Percentiles rank a stretch among this genome's conserved stretches.
These are phyloP conservation scores for Xylariomycetidae sp. DNA, from an alignment of 2,329 filamentous ascomycete genomes.

Conservation along the genomic window DNA sequence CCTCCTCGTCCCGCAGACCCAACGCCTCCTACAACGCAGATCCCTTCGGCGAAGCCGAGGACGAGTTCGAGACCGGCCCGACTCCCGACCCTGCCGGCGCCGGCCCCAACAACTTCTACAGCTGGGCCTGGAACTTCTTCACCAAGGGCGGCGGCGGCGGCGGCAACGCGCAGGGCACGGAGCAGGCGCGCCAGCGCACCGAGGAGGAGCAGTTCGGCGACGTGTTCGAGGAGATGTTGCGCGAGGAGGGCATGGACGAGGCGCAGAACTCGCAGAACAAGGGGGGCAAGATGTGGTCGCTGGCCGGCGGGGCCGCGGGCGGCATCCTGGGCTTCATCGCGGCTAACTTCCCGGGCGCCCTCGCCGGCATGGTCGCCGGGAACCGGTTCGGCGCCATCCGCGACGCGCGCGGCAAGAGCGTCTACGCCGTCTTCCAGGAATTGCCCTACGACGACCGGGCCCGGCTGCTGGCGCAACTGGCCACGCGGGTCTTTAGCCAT, in stretches of 20 bases:
- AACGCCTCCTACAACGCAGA: constrained; percentile 35
- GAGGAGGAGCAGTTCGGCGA: constrained; percentile 82
- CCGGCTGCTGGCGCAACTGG: constrained; percentile 75
- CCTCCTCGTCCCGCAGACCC: constrained; percentile 39
- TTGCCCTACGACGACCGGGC: constrained; percentile 79
- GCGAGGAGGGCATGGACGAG: constrained; percentile 79
- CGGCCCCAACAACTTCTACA: constrained; percentile 46
- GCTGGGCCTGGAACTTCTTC: constrained; percentile 71
- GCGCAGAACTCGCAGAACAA: constrained; percentile 53
- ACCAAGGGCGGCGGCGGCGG: constrained; percentile 29
- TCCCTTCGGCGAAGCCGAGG: constrained; percentile 43
- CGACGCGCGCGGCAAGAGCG: constrained; percentile 89
- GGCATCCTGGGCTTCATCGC: constrained; percentile 93
- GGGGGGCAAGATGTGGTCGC: constrained; percentile 76
- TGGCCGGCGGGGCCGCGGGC: constrained; percentile 81
- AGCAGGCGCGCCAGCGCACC: constrained; percentile 46
- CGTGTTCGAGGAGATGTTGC: constrained; percentile 85
- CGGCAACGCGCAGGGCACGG: constrained; percentile 32
- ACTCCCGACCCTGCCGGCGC: constrained; percentile 31
- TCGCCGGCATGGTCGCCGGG: constrained; percentile 88
- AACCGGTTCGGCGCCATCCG: constrained; percentile 87
- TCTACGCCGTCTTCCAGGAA: constrained; percentile 86
- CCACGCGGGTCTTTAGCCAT: constrained; percentile 80
- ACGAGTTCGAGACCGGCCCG: constrained; percentile 35
- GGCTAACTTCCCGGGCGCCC: constrained; percentile 81